phyloP scores from a whole-genome alignment of 495 filamentous ascomycete species.

The Extremus antarcticus region DNA sequence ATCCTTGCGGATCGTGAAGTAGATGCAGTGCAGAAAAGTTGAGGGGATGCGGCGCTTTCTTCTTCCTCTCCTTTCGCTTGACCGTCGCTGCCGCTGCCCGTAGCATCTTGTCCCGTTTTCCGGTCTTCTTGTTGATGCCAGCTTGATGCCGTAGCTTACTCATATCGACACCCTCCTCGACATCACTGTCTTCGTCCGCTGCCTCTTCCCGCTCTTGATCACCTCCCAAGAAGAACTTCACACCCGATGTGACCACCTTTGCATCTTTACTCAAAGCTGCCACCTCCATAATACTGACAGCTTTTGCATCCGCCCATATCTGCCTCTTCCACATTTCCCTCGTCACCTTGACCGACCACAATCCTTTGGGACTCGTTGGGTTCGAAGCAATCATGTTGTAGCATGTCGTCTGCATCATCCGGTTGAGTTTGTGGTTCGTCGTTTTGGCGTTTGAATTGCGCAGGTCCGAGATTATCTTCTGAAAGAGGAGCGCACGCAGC shows the following conservation, averaged over 20 bases:
- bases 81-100: slow-evolving; percentile 68
- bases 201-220: slow-evolving; percentile 89
- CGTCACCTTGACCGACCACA: slow-evolving; percentile 90
- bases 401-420: slow-evolving; percentile 81
- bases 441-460: slow-evolving; percentile 72
- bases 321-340: slow-evolving; percentile 80
- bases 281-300: slow-evolving; percentile 92
- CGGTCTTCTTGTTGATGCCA: slow-evolving; percentile 90
- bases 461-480: slow-evolving; percentile 85
- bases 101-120: slow-evolving; percentile 67
- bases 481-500: slow-evolving; percentile 69
- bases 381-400: slow-evolving; percentile 85
- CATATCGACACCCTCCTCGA: slow-evolving; percentile 66
- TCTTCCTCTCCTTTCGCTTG: slow-evolving; percentile 75
- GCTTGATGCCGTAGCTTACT: slow-evolving; percentile 70
- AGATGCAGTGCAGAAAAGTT: slow-evolving; percentile 99
- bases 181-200: slow-evolving; percentile 82
- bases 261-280: slow-evolving; percentile 71
- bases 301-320: slow-evolving; percentile 78
- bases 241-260: slow-evolving; percentile 77
- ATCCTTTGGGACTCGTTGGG: slow-evolving; percentile 65
- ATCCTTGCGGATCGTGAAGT: slow-evolving; percentile 89
- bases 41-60: slow-evolving; percentile 70
- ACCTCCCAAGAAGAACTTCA: slow-evolving; percentile 89
- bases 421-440: slow-evolving; percentile 83